Evolutionary conservation across 768 basidiomycete genomes (phyloP).

Genomic region (Lentinula lateritia): DNA sequence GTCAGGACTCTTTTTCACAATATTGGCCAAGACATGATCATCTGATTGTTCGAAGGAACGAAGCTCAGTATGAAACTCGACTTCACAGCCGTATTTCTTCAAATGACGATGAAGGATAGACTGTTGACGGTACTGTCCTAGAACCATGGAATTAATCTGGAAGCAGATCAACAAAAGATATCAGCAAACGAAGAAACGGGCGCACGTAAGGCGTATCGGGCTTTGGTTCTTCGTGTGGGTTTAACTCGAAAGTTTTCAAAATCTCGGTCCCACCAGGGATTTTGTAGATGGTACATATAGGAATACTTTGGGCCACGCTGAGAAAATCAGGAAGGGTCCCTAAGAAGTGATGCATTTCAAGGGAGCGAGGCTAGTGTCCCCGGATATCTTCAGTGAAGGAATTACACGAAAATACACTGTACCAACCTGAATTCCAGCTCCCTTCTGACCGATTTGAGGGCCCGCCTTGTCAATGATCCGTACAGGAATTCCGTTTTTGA

Average conservation of each 20-base stretch:
- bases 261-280: not conserved
- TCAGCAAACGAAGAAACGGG: not conserved
- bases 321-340: slow-evolving; percentile 17
- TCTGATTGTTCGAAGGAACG: slow-evolving; percentile 21
- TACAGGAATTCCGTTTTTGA: slow-evolving; percentile 9
- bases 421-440: slow-evolving; percentile 7
- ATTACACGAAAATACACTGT: not conserved
- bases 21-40: slow-evolving; percentile 17
- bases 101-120: slow-evolving; percentile 11
- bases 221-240: slow-evolving; percentile 12
- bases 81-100: slow-evolving; percentile 6
- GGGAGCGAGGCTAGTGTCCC: not conserved
- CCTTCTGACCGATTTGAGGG: slow-evolving; percentile 6
- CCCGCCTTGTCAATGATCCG: slow-evolving; percentile 6
- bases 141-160: not conserved
- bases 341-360: slow-evolving; percentile 23
- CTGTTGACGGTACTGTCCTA: slow-evolving; percentile 14
- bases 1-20: slow-evolving; percentile 6
- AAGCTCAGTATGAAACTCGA: slow-evolving; percentile 24
- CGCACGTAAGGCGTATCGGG: slow-evolving; percentile 22
- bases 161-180: no score
- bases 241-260: slow-evolving; percentile 6
- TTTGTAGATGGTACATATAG: not conserved
- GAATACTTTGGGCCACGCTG: not conserved
- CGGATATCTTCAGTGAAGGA: not conserved